Evolutionary conservation across 768 basidiomycete genomes (phyloP), one percentile per base, ranked within the genome.

Genomic region (Baorangia bicolor): DNA sequence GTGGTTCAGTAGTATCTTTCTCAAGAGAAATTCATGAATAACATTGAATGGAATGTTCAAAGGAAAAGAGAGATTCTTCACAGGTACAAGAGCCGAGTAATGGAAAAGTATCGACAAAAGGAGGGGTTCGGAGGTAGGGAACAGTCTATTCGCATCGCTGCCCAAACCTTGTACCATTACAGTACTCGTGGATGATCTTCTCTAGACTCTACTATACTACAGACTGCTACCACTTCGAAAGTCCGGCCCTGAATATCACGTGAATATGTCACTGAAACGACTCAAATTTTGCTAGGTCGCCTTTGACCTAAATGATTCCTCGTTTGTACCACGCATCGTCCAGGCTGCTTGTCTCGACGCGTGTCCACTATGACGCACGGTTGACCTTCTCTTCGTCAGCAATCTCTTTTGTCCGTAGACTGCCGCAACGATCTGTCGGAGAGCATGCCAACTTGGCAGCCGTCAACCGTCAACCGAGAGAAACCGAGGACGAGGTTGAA

Each of bases 21-120:
- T 64, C 51, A 90, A 64, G 21, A 91, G 65, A 63, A 86, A 86
- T 5, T 73, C 61, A 58, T 90, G 86, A 30, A 82, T 66, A n/a
- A 63, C 57, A 20, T 58, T 28, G 34, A 79, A 75, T 4, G 75
- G 51, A 3, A 78, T 47, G 18, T 75, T 46, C 0, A 57, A 45
- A 1, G 86, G 83, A 56, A 82, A 74, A 9, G 53, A 30, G 6
- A 87, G 59, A 4, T 56, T 57, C 16, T 73, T 77, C 4, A 79
- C 72, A 10, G 82, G 75, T 30, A 70, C 65, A 28, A 90, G 76
- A 21, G 81, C 72, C 25, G 80, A 80, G 64, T 84, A 89, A 50
- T 70, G 74, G 25, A 75, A 76, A 48, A 87, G 66, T 28, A 88
- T 57, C 18, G 70, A 57, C 56, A 82, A 78, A 70, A 78, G 49